phyloP scores from a whole-genome alignment of 805 yeast species.

The Isabelozyma pseudorhagii region DNA sequence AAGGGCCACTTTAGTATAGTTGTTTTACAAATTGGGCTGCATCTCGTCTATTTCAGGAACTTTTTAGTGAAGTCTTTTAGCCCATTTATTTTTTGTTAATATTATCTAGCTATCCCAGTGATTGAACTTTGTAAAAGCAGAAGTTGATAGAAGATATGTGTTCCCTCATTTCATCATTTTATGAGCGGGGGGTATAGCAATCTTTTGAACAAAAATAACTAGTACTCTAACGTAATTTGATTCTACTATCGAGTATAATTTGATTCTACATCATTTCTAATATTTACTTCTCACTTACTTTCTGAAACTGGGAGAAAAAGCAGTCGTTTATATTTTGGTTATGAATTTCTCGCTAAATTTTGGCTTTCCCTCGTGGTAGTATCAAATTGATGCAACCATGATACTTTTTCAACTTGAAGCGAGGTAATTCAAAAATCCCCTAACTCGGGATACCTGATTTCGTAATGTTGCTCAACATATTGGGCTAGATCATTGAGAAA shows the following conservation, averaged over 20 bases:
- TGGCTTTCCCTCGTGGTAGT: neutral
- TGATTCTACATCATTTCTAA: too few relatives aligned
- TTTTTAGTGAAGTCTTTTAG: neutral
- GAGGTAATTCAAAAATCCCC: constrained; percentile 16
- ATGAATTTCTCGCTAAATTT: neutral
- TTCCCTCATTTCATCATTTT: neutral
- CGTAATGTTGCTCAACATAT: constrained; percentile 67
- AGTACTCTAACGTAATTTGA: too few relatives aligned
- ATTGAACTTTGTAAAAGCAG: too few relatives aligned
- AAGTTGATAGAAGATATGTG: too few relatives aligned
- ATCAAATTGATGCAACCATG: neutral
- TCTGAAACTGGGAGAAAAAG: too few relatives aligned
- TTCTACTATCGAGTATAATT: too few relatives aligned
- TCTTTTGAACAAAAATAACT: too few relatives aligned
- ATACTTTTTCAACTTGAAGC: neutral
- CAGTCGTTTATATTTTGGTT: too few relatives aligned
- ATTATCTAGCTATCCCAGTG: too few relatives aligned
- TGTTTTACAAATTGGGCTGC: neutral
- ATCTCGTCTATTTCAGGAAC: neutral
- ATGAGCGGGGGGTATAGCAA: too few relatives aligned
- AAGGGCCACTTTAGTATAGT: neutral
- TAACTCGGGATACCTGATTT: constrained; percentile 60
- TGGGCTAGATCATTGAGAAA: constrained; percentile 65
- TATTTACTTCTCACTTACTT: too few relatives aligned
- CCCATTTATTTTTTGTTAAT: neutral